Base-by-base conservation (phyloP, 768 basidiomycete species). In the Russula compacta region DNA sequence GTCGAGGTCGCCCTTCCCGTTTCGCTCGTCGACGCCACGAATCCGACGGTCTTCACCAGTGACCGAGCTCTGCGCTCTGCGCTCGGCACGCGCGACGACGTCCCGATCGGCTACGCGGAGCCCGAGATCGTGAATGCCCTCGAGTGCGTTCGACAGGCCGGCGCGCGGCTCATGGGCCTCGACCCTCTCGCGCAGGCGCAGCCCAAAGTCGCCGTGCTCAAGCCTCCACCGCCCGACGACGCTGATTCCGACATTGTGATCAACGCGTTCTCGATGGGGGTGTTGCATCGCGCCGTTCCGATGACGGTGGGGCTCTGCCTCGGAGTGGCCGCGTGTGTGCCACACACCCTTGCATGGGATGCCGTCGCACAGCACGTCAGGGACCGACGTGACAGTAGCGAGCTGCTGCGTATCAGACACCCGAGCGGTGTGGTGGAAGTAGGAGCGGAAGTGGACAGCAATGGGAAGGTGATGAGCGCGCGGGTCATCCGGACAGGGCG, bases 251-350 rank as follows among this genome's bases (percentile, higher is more conserved):
- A 86, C 66, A 75, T 87, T 52, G 73, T 74, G 24, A 74, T 85
- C 12, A 77, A 83, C 57, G 82, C 86, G 7, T 74, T 85, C 33
- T 86, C 85, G 0, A 86, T 89, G 86, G 86, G 86, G 1, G 80
- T 84, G 4, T 71, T 84, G 15, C 85, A 88, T 70, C 82, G 82
- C 60, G 85, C 88, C 0, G 79, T 87, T 0, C 85, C 84, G 0
- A 84, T 88, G 83, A 88, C 86, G 0, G 82, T 89, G 4, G 86
- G 82, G 0, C 74, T 87, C 36, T 84, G 85, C 65, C 76, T 85
- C 7, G 86, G 86, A 0, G 85, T 87, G 17, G 85, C 86, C 0
- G 75, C 82, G 3, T 76, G 78, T 48, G 71, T 83, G 10, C 64
- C 76, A n/a, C 78, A 76, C 0, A 83, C 86, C 0, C 66, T 87